Conservation (phyloP, 139 green algal genomes). For the Coelastrella sp. region DNA sequence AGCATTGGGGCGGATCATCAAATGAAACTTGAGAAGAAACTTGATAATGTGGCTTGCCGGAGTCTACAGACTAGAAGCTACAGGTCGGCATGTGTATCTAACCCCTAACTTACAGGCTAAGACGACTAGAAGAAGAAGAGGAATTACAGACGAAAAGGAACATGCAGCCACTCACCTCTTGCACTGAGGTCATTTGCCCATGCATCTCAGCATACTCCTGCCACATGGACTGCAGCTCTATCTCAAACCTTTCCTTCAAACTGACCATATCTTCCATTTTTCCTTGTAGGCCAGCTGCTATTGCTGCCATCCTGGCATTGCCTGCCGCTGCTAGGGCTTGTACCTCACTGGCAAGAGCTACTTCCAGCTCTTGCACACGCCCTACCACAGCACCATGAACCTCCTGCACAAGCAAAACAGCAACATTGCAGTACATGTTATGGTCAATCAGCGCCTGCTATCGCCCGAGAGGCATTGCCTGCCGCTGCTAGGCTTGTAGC, state of each 20-base stretch:
- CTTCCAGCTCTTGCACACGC: background rate
- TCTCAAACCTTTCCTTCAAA: slow-evolving; percentile 14
- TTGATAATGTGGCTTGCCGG: too few relatives aligned
- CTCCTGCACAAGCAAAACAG: too few relatives aligned
- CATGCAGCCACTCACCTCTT: slow-evolving; percentile 22
- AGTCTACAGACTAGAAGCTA: background rate
- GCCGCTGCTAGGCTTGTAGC: too few relatives aligned
- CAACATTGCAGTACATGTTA: too few relatives aligned
- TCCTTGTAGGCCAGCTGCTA: background rate
- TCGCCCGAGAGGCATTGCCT: too few relatives aligned
- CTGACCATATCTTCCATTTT: background rate
- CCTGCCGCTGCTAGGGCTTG: slow-evolving; percentile 9
- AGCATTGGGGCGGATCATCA: too few relatives aligned
- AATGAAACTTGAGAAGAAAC: too few relatives aligned
- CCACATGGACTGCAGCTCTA: slow-evolving; percentile 22
- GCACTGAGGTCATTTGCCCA: background rate
- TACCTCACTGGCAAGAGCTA: background rate
- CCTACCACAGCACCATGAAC: background rate
- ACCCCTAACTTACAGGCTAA: background rate
- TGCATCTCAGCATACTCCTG: slow-evolving; percentile 30
- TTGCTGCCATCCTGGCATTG: background rate
- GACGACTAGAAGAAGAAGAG: too few relatives aligned
- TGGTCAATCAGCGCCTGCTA: too few relatives aligned
- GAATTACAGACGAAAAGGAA: too few relatives aligned
- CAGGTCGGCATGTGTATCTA: background rate